These are phyloP conservation scores for Exsudoporus floridanus DNA, from an alignment of 1,284 basidiomycete genomes.

Conservation along the genomic window DNA sequence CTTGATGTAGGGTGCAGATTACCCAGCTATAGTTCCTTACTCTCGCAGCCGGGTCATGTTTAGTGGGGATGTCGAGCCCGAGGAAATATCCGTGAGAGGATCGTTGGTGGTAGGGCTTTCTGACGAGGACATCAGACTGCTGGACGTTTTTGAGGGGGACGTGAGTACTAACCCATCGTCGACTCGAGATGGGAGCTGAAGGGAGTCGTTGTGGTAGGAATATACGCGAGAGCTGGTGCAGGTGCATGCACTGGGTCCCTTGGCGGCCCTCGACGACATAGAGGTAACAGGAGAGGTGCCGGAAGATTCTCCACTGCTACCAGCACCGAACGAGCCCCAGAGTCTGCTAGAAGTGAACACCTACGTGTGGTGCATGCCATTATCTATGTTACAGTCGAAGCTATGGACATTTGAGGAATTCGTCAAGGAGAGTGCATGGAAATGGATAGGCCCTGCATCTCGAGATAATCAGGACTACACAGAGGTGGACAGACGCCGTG, in stretches of 20 bases:
- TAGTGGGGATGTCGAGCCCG: slow-evolving; percentile 42
- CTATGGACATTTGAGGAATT: slow-evolving; percentile 81
- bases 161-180: slow-evolving; percentile 46
- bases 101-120: slow-evolving; percentile 68
- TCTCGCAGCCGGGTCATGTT: slow-evolving; percentile 46
- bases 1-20: slow-evolving; percentile 59
- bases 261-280: slow-evolving; percentile 38
- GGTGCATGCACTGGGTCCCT: slow-evolving; percentile 53
- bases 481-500: slow-evolving; percentile 46
- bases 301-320: slow-evolving; percentile 41
- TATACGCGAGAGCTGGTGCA: slow-evolving; percentile 58
- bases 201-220: slow-evolving; percentile 50
- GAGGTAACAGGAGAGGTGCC: slow-evolving; percentile 36
- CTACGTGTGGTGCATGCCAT: slow-evolving; percentile 63
- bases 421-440: slow-evolving; percentile 64
- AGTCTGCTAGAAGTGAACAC: slow-evolving; percentile 52
- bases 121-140: slow-evolving; percentile 51
- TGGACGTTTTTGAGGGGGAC: slow-evolving; percentile 79
- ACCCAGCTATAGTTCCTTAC: slow-evolving; percentile 74
- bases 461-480: slow-evolving; percentile 40
- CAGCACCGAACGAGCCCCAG: slow-evolving; percentile 37
- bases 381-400: slow-evolving; percentile 49
- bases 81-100: slow-evolving; percentile 64
- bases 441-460: slow-evolving; percentile 57
- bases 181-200: background rate